A percentile compares a stretch with the other conserved stretches of the same genome.
These are phyloP conservation scores for Gracilaria gracilis DNA, from an alignment of 23 red algal species.

Conservation along the genomic window DNA sequence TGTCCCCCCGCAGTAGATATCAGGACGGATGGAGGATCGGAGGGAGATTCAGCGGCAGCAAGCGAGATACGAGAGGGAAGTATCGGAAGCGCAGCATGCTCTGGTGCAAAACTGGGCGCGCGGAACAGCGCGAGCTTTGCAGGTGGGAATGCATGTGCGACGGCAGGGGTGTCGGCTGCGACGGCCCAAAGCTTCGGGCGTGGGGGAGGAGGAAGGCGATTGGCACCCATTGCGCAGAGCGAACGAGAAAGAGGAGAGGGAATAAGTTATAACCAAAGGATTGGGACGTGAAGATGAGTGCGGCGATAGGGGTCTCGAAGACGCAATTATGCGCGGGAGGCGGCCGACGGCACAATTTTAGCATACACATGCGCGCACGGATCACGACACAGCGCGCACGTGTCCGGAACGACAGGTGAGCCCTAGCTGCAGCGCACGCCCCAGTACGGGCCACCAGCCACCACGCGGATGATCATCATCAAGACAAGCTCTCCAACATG, in stretches of 20 bases:
- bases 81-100: constrained; percentile 4
- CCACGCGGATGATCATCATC: too few species aligned
- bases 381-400: constrained; percentile 32
- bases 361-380: neutral
- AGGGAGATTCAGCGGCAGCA: constrained; percentile 26
- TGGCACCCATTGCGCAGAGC: constrained; percentile 10
- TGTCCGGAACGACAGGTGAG: neutral
- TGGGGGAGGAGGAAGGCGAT: constrained; percentile 13
- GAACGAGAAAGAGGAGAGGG: neutral
- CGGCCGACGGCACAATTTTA: constrained; percentile 6
- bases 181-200: constrained; percentile 3
- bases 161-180: constrained; percentile 11
- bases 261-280: neutral
- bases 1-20: constrained; percentile 16
- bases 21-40: constrained; percentile 25
- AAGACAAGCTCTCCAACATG: constrained; percentile 33
- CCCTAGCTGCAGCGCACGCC: neutral
- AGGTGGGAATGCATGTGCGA: constrained; percentile 19
- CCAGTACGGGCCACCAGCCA: too few species aligned
- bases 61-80: constrained; percentile 7
- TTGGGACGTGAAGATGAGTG: neutral
- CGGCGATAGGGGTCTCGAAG: neutral
- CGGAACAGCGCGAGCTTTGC: constrained; percentile 37
- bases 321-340: neutral
- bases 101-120: neutral